Evolutionary conservation across 83 land plant genomes (phyloP), one percentile per base, ranked within the genome.

Genomic region (Larix sibirica): DNA sequence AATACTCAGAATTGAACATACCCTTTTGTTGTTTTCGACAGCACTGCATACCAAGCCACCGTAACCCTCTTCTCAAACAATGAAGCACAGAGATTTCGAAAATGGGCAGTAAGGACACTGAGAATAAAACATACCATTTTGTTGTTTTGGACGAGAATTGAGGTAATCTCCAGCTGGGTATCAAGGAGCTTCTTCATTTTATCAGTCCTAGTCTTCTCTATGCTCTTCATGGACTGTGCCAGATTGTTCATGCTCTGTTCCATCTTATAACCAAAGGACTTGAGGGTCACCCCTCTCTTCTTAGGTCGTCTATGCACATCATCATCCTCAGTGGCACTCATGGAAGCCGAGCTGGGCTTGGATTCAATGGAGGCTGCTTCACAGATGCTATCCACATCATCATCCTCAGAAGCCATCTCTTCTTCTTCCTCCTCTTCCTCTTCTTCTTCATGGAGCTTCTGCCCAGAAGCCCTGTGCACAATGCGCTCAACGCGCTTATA

Each of bases 321-420:
- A 54, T 54, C 58, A 54, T 76, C 79, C 31, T 76, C 61, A 1
- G 79, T 76, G 36, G 79, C 79, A 54, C 79, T 76, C 79, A 76
- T 54, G 56, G 79, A 76, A 50, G 79, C 33, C 23, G 61, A 76
- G 28, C 79, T 26, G 2, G 79, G 60, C 79, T 76, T 76, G 33
- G 79, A 76, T 59, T 76, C 79, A 24, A 50, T 76, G 61, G 79
- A 76, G 31, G 79, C 79, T 2, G 79, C 79, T 76, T 76, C 79
- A 54, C 79, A 54, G 26, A 59, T 76, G 56, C 61, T 76, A 54
- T 76, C 79, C 61, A 76, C 79, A 14, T 76, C 79, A 76, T 76
- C 59, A 36, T 76, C 79, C 44, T 76, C 61, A 13, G 21, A 58
- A 50, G 79, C 79, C 61, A 70, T 8, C 2, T 70, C 74, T 17